Evolutionary conservation across 2,329 filamentous ascomycete species (phyloP), one percentile per base, ranked within the genome.

Genomic region (Macrophomina pseudophaseolina): DNA sequence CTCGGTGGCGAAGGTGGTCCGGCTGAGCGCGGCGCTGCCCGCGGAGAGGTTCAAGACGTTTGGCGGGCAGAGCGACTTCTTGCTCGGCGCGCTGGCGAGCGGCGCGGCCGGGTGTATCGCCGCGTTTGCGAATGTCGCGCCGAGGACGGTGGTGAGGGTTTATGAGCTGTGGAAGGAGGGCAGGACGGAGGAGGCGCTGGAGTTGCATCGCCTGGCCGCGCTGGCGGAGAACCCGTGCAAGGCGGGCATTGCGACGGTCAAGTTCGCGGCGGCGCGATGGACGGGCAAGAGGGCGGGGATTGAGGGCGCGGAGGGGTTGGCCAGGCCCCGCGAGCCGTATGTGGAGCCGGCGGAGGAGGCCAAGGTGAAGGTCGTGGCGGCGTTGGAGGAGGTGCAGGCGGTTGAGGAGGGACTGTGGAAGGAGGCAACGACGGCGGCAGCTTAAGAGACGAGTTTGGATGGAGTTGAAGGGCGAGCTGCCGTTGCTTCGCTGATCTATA

Each of bases 41-140:
- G 76, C 84, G 0, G 81, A 85, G 2, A 76, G 83, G 11, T 93
- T 93, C 73, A 86, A 89, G 1, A 86, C 88, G 0, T 92, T 87
- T 72, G 90, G 89, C 0, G 91, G 91, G 0, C 90, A 93, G 78
- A 87, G 86, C 1, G 91, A 93, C 72, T 93, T 91, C 75, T 76
- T 93, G 48, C 79, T 88, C 33, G 85, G 82, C 1, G 86, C 84
- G 0, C 70, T 88, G 14, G 80, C 81, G 1, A 80, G 82, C 3
- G 86, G 86, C 0, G 82, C 80, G 23, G 81, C 83, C 0, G 86
- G 86, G 0, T 87, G 84, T 68, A 86, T 88, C 60, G 82, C 84
- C 1, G 85, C 83, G 1, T 88, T 88, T 72, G 84, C 82, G 38
- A 88, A 87, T 69, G 79, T 86, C 1, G 86, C 86, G 67, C 85